Percentiles rank a stretch among this genome's conserved stretches.
phyloP scores from a whole-genome alignment of 129 eudicot genomes.

The Ambrosia trifida region DNA sequence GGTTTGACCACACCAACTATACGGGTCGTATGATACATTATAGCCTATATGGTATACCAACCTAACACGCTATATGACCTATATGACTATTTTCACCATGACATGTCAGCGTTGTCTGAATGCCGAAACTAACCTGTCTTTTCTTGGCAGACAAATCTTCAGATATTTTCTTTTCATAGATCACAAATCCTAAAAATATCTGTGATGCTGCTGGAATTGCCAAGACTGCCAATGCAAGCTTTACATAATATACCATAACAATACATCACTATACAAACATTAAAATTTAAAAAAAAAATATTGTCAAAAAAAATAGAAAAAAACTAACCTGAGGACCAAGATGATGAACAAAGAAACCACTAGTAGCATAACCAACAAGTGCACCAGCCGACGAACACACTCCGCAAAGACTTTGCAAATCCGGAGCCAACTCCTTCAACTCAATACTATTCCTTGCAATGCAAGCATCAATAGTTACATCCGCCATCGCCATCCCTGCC shows the following conservation, averaged over 20 bases:
- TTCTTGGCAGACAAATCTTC: constrained; percentile 28
- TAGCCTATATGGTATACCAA: too few species aligned
- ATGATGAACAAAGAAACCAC: constrained; percentile 63
- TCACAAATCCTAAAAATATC: constrained; percentile 47
- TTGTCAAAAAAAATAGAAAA: not conserved
- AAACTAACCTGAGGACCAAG: constrained; percentile 59
- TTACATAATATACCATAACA: constrained; percentile 6
- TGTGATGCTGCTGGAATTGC: constrained; percentile 51
- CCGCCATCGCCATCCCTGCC: constrained; percentile 59
- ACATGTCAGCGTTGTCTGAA: too few species aligned
- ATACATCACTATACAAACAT: not conserved
- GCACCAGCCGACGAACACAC: constrained; percentile 57
- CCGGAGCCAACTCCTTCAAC: constrained; percentile 49
- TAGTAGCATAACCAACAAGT: constrained; percentile 53
- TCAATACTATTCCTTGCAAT: constrained; percentile 62
- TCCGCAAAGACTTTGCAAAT: constrained; percentile 62
- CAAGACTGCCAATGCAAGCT: constrained; percentile 50
- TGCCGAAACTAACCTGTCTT: constrained; percentile 32
- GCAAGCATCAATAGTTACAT: constrained; percentile 70
- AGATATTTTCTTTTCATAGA: constrained; percentile 38
- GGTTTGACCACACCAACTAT: too few species aligned
- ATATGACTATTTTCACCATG: too few species aligned
- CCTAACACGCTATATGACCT: too few species aligned
- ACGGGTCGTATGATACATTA: too few species aligned
- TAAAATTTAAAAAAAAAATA: not conserved